phyloP scores from a whole-genome alignment of 2,329 filamentous ascomycete species.

The Colletotrichum filicis region DNA sequence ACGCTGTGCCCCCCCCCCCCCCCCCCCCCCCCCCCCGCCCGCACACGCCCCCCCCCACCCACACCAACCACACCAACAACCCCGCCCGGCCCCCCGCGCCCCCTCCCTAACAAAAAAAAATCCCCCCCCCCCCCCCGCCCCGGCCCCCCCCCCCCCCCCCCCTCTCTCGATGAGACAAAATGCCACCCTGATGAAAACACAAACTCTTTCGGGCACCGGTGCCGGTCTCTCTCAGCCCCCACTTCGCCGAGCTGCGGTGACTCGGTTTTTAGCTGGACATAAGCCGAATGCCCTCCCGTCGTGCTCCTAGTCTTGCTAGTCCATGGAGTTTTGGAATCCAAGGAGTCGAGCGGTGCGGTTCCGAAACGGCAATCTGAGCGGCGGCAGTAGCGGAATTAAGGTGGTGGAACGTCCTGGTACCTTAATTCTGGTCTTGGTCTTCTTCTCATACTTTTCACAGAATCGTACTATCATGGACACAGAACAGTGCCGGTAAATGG shows the following conservation, averaged over 20 bases:
- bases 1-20: constrained; percentile 11
- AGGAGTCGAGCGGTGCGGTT: neutral
- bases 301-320: neutral
- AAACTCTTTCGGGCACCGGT: neutral
- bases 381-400: constrained; percentile 7
- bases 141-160: constrained; percentile 20
- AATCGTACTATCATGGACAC: neutral
- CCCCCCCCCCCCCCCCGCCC: no score
- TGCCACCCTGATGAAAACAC: neutral
- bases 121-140: constrained; percentile 18
- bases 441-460: neutral
- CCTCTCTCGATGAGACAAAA: constrained; percentile 15
- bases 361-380: neutral
- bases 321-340: no score
- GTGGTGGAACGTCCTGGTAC: neutral
- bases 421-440: neutral
- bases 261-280: neutral
- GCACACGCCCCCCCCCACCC: no score
- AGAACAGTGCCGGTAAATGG: neutral
- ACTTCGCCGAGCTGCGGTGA: constrained; percentile 3
- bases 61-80: no score
- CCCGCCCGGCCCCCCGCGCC: no score
- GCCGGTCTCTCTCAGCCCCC: neutral
- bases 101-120: no score
- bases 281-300: neutral